phyloP scores from a whole-genome alignment of 179 eudicot species.

The Carnegiea gigantea region DNA sequence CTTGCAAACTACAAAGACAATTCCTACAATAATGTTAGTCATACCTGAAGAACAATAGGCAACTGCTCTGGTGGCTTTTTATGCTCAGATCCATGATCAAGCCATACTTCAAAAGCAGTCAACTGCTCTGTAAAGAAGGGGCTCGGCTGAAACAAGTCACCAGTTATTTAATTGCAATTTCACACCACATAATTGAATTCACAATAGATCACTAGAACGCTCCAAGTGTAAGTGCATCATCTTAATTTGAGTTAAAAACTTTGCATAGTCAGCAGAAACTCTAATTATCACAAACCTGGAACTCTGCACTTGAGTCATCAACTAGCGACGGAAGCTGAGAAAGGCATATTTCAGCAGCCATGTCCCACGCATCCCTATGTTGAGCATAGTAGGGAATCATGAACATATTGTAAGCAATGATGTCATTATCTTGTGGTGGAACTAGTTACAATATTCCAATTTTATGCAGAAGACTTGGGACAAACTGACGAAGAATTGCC shows the following conservation, averaged over 20 bases:
- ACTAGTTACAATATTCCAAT: not conserved
- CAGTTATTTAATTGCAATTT: not conserved
- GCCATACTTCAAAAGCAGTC: conserved; percentile 99
- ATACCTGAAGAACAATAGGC: conserved; percentile 98
- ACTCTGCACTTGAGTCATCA: conserved; percentile 81
- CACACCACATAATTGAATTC: not conserved
- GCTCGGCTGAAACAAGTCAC: conserved; percentile 64
- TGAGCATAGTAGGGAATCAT: conserved; percentile 15
- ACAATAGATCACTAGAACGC: not conserved
- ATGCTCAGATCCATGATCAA: conserved; percentile 92
- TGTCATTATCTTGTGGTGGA: not conserved
- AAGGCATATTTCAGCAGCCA: conserved; percentile 99
- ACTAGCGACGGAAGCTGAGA: conserved; percentile 81
- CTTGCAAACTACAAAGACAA: not conserved
- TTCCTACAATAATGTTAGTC: conserved; percentile 10
- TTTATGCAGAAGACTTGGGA: not conserved
- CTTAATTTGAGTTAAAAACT: not conserved
- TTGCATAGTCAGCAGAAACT: not conserved
- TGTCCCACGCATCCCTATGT: conserved; percentile 97
- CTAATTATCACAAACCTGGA: conserved; percentile 54
- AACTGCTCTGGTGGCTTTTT: conserved; percentile 98
- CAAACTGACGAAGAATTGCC: not conserved
- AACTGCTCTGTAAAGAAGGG: conserved; percentile 95
- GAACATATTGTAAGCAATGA: conserved; percentile 10
- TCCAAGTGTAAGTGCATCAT: not conserved